Evolutionary conservation across 306 rosid genomes (phyloP), one percentile per base, ranked within the genome.

Genomic region (Morella rubra): DNA sequence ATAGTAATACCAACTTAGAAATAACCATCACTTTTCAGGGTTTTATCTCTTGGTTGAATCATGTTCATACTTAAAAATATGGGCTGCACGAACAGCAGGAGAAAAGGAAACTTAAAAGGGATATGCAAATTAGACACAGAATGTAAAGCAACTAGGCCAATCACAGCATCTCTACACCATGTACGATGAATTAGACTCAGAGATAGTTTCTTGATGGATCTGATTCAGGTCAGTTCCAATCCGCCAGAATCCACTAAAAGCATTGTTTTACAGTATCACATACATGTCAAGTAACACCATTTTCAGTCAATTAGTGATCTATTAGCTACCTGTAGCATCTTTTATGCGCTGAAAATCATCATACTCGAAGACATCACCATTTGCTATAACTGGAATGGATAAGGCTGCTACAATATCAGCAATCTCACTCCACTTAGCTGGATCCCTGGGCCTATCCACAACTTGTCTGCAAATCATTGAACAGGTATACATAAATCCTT

Each of bases 381-480:
- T 93, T 55, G 96, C 98, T 78, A 93, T 90, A 56, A 93, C 96
- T 55, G 98, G 98, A 85, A 93, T 86, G 50, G 96, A 88, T 77
- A 91, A 65, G 61, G 98, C 91, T 74, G 96, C 87, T 27, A 86
- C 98, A 55, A 93, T 87, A 87, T 93, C 93, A 54, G 96, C 91
- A 75, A 93, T 91, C 86, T 90, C 98, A 67, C 72, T 86, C 98
- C 98, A 93, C 76, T 91, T 91, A 45, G 98, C 98, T 76, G 93
- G 97, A 93, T 93, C 97, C 77, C 93, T 87, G 1, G 98, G 98
- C 77, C 98, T 88, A 86, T 93, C 98, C 44, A 86, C 75, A 70
- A 93, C 90, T 81, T 77, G 87, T 76, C 97, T 93, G 95, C 81
- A 79, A 75, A 77, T 81, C 45, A 75, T 81, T 77, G 37, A 77